A percentile compares a stretch with the other conserved stretches of the same genome.
These are phyloP conservation scores for Aspergillus awamori DNA, from an alignment of 2,329 filamentous ascomycete genomes.

Conservation along the genomic window DNA sequence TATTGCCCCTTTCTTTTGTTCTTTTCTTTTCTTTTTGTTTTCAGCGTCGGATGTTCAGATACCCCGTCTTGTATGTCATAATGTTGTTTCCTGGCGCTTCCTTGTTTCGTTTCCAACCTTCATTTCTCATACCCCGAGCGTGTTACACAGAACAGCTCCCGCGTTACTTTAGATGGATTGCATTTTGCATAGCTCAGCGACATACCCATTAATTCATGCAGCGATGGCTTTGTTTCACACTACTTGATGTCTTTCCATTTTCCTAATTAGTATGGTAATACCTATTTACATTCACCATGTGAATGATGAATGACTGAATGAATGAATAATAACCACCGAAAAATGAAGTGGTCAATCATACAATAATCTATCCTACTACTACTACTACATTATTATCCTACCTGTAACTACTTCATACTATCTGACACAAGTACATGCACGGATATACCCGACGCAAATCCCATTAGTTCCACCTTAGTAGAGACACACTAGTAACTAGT, in stretches of 20 bases:
- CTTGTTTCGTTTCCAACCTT: background rate
- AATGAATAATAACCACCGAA: no score
- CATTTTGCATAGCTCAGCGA: conserved; percentile 26
- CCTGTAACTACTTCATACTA: no score
- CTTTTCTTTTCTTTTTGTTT: conserved; percentile 14
- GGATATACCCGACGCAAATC: no score
- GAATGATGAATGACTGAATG: no score
- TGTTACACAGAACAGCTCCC: conserved; percentile 25
- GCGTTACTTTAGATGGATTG: conserved; percentile 16
- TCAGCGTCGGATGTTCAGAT: conserved; percentile 22
- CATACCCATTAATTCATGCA: conserved; percentile 20
- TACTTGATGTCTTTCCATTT: conserved; percentile 4
- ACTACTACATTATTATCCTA: no score
- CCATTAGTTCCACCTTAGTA: no score
- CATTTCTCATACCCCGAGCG: conserved; percentile 26
- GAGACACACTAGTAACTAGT: no score
- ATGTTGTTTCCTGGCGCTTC: background rate
- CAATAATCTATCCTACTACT: no score
- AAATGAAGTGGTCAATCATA: no score
- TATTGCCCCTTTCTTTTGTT: conserved; percentile 9
- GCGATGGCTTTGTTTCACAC: conserved; percentile 4
- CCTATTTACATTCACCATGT: no score
- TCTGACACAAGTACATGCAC: no score
- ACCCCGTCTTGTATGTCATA: conserved; percentile 26
- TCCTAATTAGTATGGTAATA: conserved; percentile 5